A percentile compares a stretch with the other conserved stretches of the same genome.
Evolutionary conservation across 2,329 filamentous ascomycete species (phyloP).

Genomic region (Penicillium nordicum): DNA sequence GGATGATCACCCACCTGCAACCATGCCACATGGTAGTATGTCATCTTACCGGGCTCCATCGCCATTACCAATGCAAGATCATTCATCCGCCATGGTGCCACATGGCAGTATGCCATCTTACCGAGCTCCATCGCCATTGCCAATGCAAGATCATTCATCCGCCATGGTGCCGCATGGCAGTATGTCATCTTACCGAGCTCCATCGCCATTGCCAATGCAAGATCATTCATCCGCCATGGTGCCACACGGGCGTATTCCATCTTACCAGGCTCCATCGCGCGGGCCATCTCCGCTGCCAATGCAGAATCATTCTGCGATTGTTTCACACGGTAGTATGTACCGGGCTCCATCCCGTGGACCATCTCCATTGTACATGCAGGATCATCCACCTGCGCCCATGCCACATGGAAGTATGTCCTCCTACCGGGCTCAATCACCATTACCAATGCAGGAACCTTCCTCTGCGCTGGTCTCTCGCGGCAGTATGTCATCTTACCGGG

Average conservation of each 20-base stretch:
- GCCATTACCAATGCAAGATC: neutral
- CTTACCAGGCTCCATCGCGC: slow-evolving; percentile 7
- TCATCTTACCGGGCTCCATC: slow-evolving; percentile 2
- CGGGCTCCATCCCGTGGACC: slow-evolving; percentile 20
- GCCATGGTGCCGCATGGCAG: neutral
- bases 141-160: neutral
- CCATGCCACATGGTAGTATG: neutral
- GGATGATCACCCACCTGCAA: slow-evolving; percentile 23
- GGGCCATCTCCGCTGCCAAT: neutral
- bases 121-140: neutral
- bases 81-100: neutral
- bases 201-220: neutral
- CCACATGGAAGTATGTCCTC: slow-evolving; percentile 2
- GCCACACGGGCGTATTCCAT: slow-evolving; percentile 5
- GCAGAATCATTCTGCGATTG: slow-evolving; percentile 1
- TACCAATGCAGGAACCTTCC: neutral
- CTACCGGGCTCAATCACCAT: slow-evolving; percentile 2
- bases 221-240: slow-evolving; percentile 6
- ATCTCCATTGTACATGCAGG: slow-evolving; percentile 37
- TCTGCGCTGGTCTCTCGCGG: slow-evolving; percentile 5
- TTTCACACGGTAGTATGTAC: slow-evolving; percentile 6
- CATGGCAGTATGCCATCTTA: slow-evolving; percentile 2
- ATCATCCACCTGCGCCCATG: neutral
- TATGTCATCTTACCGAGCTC: slow-evolving; percentile 1
- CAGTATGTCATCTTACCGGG: neutral